Base-by-base conservation (phyloP, 768 basidiomycete species). In the Termitomyces sp. region DNA sequence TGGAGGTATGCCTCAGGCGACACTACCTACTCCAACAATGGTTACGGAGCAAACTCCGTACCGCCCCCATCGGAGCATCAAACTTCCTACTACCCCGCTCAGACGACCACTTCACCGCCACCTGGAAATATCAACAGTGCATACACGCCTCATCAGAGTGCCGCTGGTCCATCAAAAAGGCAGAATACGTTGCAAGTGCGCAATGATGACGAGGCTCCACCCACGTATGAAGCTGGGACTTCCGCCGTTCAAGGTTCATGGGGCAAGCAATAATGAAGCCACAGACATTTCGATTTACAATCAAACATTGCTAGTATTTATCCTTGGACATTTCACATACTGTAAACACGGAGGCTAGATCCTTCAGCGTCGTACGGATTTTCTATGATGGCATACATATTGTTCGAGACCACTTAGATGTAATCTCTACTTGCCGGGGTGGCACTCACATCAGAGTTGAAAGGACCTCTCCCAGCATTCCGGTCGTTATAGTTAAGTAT, bases 1-100 rank as follows among this genome's bases (percentile, higher is more conserved):
- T 80, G 77, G n/a, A 77, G 72, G 55, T 84, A 88, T 67, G 78
- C 82, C 7, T 74, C 81, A 31, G 81, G 82, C 5, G 84, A 82
- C 20, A 77, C 77, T 54, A 78, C 80, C 8, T 88, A 88, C 22
- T 9, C 49, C 56, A 83, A 79, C 31, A 34, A 63, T 28, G 60
- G 63, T 20, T 59, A 62, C 24, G 62, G 61, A 4, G 64, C 65
- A 28, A 81, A 76, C 63, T 65, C 70, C 15, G 75, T 77, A 9
- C 70, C 77, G 3, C 62, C 77, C n/a, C 71, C 68, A 20, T 58
- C 59, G n/a, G 66, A 72, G 36, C 69, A 68, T 57, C 60, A 60
- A 31, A 59, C 57, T 16, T 60, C 64, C 28, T 64, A 67, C 41
- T 68, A 67, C 65, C 54, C 70, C 44, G 57, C 65, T 54, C 63